A percentile compares a stretch with the other conserved stretches of the same genome.
Conservation (phyloP, 2,329 filamentous ascomycete genomes). For the Magnaporthiopsis poae region DNA sequence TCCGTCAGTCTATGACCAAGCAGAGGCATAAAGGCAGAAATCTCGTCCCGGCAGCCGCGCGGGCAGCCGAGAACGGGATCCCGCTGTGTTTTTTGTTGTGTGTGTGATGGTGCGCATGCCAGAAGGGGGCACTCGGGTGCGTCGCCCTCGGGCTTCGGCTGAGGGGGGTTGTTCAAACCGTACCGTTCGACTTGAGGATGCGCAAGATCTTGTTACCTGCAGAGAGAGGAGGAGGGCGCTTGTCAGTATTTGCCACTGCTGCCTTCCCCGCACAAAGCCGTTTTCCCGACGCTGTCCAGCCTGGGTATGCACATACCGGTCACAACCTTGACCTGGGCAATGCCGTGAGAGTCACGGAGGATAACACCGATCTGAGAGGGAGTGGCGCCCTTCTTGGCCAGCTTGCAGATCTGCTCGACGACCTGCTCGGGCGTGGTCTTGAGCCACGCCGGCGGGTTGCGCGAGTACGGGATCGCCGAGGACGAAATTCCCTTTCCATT, state of each 20-base stretch:
- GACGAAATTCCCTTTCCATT: conserved; percentile 98
- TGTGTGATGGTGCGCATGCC: conserved; percentile 9
- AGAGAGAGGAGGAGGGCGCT: conserved; percentile 12
- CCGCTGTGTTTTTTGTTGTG: background rate
- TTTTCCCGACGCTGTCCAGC: background rate
- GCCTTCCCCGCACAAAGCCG: background rate
- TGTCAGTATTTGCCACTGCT: conserved; percentile 24
- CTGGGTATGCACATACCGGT: conserved; percentile 57
- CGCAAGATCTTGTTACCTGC: conserved; percentile 98
- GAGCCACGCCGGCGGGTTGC: conserved; percentile 84
- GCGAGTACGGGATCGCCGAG: conserved; percentile 94
- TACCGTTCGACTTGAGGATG: conserved; percentile 97
- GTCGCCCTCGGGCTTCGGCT: background rate
- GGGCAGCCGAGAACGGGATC: background rate
- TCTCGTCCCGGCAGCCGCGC: conserved; percentile 10
- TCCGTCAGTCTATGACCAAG: conserved; percentile 85
- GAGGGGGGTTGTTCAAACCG: conserved; percentile 36
- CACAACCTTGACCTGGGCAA: conserved; percentile 95
- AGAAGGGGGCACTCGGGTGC: background rate
- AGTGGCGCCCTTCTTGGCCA: conserved; percentile 96
- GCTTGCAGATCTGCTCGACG: conserved; percentile 97
- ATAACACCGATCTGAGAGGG: conserved; percentile 98
- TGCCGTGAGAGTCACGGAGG: conserved; percentile 93
- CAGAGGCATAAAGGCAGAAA: conserved; percentile 56
- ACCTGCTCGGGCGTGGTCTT: conserved; percentile 98